Percentiles rank a stretch among this genome's conserved stretches.
Conservation (phyloP, 2,329 filamentous ascomycete genomes). For the Verticillium nonalfalfae region DNA sequence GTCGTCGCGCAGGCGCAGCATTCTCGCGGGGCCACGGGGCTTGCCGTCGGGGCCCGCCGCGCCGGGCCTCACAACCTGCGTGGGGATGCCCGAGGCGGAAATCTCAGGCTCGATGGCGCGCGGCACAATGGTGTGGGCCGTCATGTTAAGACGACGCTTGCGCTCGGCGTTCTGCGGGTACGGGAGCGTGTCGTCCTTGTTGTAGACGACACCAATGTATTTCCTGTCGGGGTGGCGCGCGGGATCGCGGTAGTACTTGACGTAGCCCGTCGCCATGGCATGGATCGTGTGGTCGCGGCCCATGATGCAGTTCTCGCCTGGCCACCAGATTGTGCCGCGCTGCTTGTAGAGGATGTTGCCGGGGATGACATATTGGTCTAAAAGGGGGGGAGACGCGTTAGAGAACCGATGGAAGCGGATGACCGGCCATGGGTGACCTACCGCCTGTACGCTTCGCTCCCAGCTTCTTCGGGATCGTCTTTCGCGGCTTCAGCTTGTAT, state of each 20-base stretch:
- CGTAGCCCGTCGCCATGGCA: conserved; percentile 77
- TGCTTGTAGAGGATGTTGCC: conserved; percentile 99
- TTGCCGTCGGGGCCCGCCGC: conserved; percentile 19
- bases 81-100: conserved; percentile 45
- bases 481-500: conserved; percentile 58
- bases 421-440: conserved; percentile 30
- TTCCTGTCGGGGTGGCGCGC: conserved; percentile 75
- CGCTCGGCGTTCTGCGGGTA: conserved; percentile 68
- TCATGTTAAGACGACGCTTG: conserved; percentile 70
- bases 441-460: conserved; percentile 91
- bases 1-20: conserved; percentile 43
- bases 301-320: conserved; percentile 92
- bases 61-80: conserved; percentile 31
- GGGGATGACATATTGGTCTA: conserved; percentile 87
- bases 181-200: conserved; percentile 74
- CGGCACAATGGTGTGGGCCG: conserved; percentile 41
- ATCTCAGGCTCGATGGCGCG: conserved; percentile 28
- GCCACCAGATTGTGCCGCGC: conserved; percentile 88
- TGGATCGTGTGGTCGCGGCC: conserved; percentile 96
- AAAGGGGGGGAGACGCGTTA: conserved; percentile 4
- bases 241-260: conserved; percentile 94
- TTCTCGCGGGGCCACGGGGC: conserved; percentile 32
- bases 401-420: not conserved
- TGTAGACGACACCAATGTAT: conserved; percentile 90
- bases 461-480: conserved; percentile 69